Evolutionary conservation across 2,329 filamentous ascomycete genomes (phyloP).

Genomic region (Colletotrichum limetticola): DNA sequence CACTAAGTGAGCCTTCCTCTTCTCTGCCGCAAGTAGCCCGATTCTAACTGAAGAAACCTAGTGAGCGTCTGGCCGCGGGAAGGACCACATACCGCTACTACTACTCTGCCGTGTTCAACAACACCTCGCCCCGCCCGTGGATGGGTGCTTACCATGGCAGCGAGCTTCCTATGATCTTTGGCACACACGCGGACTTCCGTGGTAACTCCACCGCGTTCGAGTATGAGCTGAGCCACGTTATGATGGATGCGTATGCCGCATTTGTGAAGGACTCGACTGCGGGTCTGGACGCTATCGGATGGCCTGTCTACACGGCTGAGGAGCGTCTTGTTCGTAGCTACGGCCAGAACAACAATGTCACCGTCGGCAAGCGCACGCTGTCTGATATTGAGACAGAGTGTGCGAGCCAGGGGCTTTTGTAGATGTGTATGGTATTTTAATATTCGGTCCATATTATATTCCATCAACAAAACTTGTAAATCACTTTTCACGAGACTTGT

Average conservation of each 20-base stretch:
- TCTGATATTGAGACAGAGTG: slow-evolving; percentile 22
- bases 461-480: too few species aligned
- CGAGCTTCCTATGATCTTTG: slow-evolving; percentile 47
- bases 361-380: not conserved
- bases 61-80: slow-evolving; percentile 25
- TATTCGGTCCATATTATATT: too few species aligned
- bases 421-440: not conserved
- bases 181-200: slow-evolving; percentile 40
- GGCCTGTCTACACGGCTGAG: slow-evolving; percentile 26
- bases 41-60: not conserved
- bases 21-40: too few species aligned
- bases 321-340: slow-evolving; percentile 24
- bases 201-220: slow-evolving; percentile 32
- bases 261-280: slow-evolving; percentile 27
- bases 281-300: slow-evolving; percentile 22
- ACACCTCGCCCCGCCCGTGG: slow-evolving; percentile 40
- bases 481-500: too few species aligned
- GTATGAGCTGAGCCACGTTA: slow-evolving; percentile 32
- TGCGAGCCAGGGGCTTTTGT: slow-evolving; percentile 12
- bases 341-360: slow-evolving; percentile 25
- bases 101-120: slow-evolving; percentile 44
- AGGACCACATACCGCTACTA: slow-evolving; percentile 40
- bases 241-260: slow-evolving; percentile 28
- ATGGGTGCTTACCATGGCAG: slow-evolving; percentile 43
- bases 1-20: slow-evolving; percentile 12